Base-by-base conservation (phyloP, 495 filamentous ascomycete genomes). In the Xylaria cubensis region DNA sequence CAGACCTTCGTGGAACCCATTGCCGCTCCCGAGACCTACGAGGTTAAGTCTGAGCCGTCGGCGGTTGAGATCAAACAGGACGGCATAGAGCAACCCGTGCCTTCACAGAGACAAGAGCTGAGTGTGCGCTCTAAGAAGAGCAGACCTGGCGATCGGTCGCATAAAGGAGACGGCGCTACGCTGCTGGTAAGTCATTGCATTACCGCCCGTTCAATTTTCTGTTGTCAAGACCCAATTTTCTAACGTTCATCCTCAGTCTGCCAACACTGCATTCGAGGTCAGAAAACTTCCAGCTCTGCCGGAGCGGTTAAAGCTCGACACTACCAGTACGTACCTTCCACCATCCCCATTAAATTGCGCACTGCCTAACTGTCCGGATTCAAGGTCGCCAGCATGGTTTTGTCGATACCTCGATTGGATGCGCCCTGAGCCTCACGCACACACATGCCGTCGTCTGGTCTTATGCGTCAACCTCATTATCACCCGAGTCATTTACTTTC, bases 361-460 rank as follows among this genome's bases (percentile, higher is more conserved):
- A 66, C 67, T 8, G 3, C 51, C 61, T 44, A 67, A 53, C 76
- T 81, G 48, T 81, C 64, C 70, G 48, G 72, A 64, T 78, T 67
- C 73, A 88, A 88, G 86, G 76, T 74, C 85, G 82, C 62, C 85
- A 88, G 73, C 87, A 89, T 81, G 92, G 91, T 73, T 88, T 88
- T 41, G 86, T 92, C 74, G 88, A 90, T 75, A 84, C 88, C 1
- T 81, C 84, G n/a, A 87, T 85, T 64, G 90, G 91, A 56, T 92
- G 94, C 79, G 97, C 92, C 48, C 84, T 98, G 44, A 89, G 89
- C 46, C 84, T 97, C 63, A 96, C 94, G 10, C 89, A 91, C 61
- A 90, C 88, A 1, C 88, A 93, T 75, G 97, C 94, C 62, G 87
- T 94, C 51, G 89, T 97, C 58, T 99, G 96, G 96, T 91, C 93